Base-by-base conservation (phyloP, 192 early-diverging fungal species). In the Rhizophagus clarus region DNA sequence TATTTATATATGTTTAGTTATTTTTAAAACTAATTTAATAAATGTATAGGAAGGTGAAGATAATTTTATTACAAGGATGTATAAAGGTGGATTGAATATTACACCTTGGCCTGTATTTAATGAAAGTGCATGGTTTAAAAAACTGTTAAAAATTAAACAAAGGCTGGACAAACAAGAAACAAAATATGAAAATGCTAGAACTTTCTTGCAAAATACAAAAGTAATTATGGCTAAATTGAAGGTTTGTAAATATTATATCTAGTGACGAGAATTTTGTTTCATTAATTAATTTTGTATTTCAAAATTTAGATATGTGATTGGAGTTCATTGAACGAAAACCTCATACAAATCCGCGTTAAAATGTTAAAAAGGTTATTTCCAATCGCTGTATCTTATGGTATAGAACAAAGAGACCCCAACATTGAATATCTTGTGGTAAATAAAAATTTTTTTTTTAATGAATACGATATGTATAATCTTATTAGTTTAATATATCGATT, bases 1-100 rank as follows among this genome's bases (percentile, higher is more conserved):
- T 0, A 11, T 10, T 28, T 29, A 0, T 29, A 7, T 32, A 11
- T 20, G 6, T 37, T 45, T 45, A 42, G 12, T 45, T 40, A n/a
- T 37, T 7, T 37, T 40, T 40, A 8, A 40, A 40, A 40, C 37
- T 40, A 40, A 40, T 40, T 40, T 40, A n/a, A n/a, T 32, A 32
- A 40, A 8, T 40, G 11, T 64, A 10, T 66, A 74, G 69, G 79
- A 80, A 26, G 73, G 42, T 0, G 79, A 80, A 40, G 56, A 76
- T 64, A 80, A 80, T 34, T 80, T 80, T 62, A 80, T 80, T 28
- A 20, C 79, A 26, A 61, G 24, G 26, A 29, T 80, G n/a, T 80
- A 80, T 63, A 4, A 17, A 11, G 32, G 42, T 72, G 37, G 37
- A 40, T 9, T 40, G 6, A 40, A 40, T 40, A 40, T 40, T 40